Base-by-base conservation (phyloP, 129 eudicot species). In the Ambrosia artemisiifolia region DNA sequence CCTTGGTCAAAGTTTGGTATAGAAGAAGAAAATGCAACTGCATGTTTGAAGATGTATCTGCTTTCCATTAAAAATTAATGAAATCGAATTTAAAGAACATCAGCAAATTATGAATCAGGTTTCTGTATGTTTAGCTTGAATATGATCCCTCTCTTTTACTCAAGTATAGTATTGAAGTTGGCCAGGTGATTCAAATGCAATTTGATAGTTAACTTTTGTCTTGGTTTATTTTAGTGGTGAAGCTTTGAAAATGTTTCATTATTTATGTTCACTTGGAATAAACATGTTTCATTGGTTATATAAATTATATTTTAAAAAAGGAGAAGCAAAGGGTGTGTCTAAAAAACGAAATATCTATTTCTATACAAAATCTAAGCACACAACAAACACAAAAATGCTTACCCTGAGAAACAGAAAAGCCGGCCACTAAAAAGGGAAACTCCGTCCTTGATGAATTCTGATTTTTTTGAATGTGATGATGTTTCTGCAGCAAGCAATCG, bases 331-430 rank as follows among this genome's bases (percentile, higher is more conserved):
- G 66, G 32, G 42, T 32, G 5, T 4, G 66, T 33, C 69, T 42
- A 33, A 47, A 47, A 28, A 67, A 67, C 12, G 19, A 44, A 67
- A 42, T 24, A 42, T 17, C 3, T 54, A 54, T 8, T 53, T 44
- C 49, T 44, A 6, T 54, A 54, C 30, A 54, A 33, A 57, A 56
- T 30, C 61, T 32, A 40, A 68, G 50, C 14, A 30, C 62, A 57
- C 47, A 47, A 11, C 19, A 17, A 53, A 53, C 40, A 35, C 5
- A 73, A 78, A 79, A 65, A 35, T 51, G 79, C 83, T 83, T 78
- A 92, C 97, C 99, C 97, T 70, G 91, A 84, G 69, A 95, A 95
- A 83, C 94, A 95, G 55, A 83, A 80, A 40, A 95, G 74, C 30
- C 88, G 72, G 61, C 80, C 88, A 75, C 77, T 73, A 55, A 86